phyloP scores from a whole-genome alignment of 768 basidiomycete genomes.

The Tricholoma flavovirens region DNA sequence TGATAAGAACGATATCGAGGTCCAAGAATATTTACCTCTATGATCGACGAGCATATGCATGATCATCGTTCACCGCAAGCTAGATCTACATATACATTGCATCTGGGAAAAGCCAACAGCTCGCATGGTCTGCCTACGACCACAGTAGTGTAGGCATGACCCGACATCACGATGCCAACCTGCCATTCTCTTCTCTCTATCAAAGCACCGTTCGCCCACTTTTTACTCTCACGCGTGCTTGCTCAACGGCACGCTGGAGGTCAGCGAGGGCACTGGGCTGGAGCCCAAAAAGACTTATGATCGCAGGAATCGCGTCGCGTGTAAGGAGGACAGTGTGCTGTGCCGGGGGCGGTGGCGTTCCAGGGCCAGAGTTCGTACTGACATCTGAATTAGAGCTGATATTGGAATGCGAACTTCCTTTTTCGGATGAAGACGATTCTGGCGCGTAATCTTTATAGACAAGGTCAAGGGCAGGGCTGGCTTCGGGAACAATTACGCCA shows the following conservation, averaged over 20 bases:
- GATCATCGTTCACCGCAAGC: no score
- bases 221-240: constrained; percentile 35
- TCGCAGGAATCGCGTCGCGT: constrained; percentile 46
- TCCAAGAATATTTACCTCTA: no score
- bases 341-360: constrained; percentile 5
- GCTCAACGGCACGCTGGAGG: constrained; percentile 61
- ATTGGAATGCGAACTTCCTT: neutral
- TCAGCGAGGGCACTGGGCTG: constrained; percentile 40
- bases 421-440: neutral
- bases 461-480: constrained; percentile 48
- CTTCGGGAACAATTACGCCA: constrained; percentile 50
- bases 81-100: no score
- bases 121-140: neutral
- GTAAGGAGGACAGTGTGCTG: constrained; percentile 39
- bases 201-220: constrained; percentile 10
- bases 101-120: neutral
- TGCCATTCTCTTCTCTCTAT: neutral
- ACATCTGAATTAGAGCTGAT: constrained; percentile 8
- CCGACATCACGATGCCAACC: no score
- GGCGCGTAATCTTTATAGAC: constrained; percentile 39
- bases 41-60: no score
- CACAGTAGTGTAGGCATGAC: no score
- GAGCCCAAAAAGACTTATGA: constrained; percentile 43
- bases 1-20: no score
- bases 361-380: neutral